Percentiles rank a stretch among this genome's conserved stretches.
phyloP scores from a whole-genome alignment of 345 rosid species.

The Lepidium sativum region DNA sequence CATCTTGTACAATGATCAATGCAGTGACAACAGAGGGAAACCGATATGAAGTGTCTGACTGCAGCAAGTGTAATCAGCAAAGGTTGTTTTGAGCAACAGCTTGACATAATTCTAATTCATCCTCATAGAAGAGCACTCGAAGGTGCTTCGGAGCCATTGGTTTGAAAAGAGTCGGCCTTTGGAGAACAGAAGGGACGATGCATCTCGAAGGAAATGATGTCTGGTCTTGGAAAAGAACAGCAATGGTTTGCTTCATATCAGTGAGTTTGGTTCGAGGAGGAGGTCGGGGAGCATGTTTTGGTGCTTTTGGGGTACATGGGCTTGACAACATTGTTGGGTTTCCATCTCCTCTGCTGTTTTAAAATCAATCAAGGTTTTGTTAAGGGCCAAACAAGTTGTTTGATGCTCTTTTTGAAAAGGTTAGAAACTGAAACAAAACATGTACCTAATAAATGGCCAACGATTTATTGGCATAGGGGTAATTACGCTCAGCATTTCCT shows the following conservation, averaged over 20 bases:
- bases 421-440: not conserved
- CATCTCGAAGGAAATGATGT: slow-evolving; percentile 66
- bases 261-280: slow-evolving; percentile 60
- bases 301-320: slow-evolving; percentile 88
- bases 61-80: slow-evolving; percentile 33
- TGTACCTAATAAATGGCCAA: slow-evolving; percentile 75
- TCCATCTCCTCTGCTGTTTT: slow-evolving; percentile 59
- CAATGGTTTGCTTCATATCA: slow-evolving; percentile 76
- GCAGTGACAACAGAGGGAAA: slow-evolving; percentile 17
- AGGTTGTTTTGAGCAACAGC: slow-evolving; percentile 94
- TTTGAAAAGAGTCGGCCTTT: slow-evolving; percentile 67
- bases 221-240: slow-evolving; percentile 82
- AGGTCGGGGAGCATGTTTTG: slow-evolving; percentile 86
- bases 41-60: not conserved
- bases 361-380: not conserved
- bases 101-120: slow-evolving; percentile 85
- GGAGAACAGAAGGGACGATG: no score
- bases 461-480: slow-evolving; percentile 75
- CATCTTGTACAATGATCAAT: slow-evolving; percentile 26
- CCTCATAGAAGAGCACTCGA: slow-evolving; percentile 83
- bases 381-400: slow-evolving; percentile 19
- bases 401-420: not conserved
- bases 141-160: slow-evolving; percentile 28
- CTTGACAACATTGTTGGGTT: slow-evolving; percentile 35
- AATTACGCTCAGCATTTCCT: slow-evolving; percentile 61